A percentile compares a stretch with the other conserved stretches of the same genome.
These are phyloP conservation scores for Acmispon strigosus DNA, from an alignment of 306 rosid species.

Conservation along the genomic window DNA sequence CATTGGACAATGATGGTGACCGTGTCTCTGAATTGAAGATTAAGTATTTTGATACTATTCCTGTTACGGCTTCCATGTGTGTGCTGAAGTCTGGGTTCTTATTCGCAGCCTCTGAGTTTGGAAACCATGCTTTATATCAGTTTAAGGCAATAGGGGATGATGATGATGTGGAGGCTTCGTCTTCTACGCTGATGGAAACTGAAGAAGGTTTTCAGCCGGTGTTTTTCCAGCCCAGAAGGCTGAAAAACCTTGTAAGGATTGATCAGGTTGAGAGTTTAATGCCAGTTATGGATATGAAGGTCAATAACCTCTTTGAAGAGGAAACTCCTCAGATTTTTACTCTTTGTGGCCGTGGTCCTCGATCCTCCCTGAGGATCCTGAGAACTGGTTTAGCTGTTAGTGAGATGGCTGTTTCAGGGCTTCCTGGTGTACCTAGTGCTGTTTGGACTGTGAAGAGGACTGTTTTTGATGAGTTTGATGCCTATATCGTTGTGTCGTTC, in stretches of 20 bases:
- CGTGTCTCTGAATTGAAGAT: constrained; percentile 73
- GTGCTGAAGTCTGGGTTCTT: constrained; percentile 84
- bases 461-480: constrained; percentile 84
- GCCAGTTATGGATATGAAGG: constrained; percentile 95
- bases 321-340: constrained; percentile 92
- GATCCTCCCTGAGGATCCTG: constrained; percentile 84
- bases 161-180: constrained; percentile 90
- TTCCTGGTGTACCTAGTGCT: constrained; percentile 92
- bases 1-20: constrained; percentile 70
- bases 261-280: constrained; percentile 95
- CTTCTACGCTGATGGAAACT: constrained; percentile 76
- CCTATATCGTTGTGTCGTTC: constrained; percentile 93
- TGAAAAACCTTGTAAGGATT: constrained; percentile 88
- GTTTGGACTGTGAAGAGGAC: constrained; percentile 99
- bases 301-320: constrained; percentile 81
- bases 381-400: constrained; percentile 97
- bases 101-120: constrained; percentile 94
- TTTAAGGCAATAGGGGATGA: constrained; percentile 89
- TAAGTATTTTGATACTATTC: constrained; percentile 88
- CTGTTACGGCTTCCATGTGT: constrained; percentile 90
- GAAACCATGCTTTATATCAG: constrained; percentile 82
- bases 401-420: constrained; percentile 99
- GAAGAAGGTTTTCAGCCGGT: constrained; percentile 92
- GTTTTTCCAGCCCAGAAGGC: constrained; percentile 77
- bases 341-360: constrained; percentile 97